Percentiles rank a stretch among this genome's conserved stretches.
phyloP scores from a whole-genome alignment of 164 flowering plant genomes.

The Stephania cephalantha region DNA sequence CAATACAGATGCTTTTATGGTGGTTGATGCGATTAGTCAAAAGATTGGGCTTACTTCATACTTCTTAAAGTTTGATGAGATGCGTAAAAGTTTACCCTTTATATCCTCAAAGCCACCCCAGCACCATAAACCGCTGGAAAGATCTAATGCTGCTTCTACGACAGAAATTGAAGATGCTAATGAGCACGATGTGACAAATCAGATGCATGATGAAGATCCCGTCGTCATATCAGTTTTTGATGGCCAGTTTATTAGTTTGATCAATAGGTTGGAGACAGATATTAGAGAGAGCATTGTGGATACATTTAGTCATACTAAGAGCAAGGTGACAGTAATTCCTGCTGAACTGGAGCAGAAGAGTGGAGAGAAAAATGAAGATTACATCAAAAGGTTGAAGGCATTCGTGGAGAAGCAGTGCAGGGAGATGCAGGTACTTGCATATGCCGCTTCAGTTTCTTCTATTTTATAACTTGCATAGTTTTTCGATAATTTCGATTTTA shows the following conservation, averaged over 20 bases:
- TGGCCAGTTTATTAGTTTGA: slow-evolving; percentile 47
- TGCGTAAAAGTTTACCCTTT: slow-evolving; percentile 62
- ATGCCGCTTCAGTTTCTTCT: not conserved
- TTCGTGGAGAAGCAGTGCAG: slow-evolving; percentile 83
- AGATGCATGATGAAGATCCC: slow-evolving; percentile 56
- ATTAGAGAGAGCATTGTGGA: slow-evolving; percentile 76
- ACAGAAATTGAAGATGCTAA: slow-evolving; percentile 59
- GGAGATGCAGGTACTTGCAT: slow-evolving; percentile 76
- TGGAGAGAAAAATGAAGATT: slow-evolving; percentile 73
- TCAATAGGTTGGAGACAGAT: slow-evolving; percentile 52
- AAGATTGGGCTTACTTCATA: slow-evolving; percentile 80
- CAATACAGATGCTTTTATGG: slow-evolving; percentile 53
- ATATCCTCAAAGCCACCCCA: slow-evolving; percentile 38
- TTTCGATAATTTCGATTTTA: not conserved
- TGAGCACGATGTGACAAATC: slow-evolving; percentile 31
- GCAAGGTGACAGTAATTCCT: slow-evolving; percentile 74
- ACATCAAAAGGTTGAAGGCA: slow-evolving; percentile 62
- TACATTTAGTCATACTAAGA: slow-evolving; percentile 73
- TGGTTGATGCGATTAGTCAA: slow-evolving; percentile 84
- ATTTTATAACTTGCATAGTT: not conserved
- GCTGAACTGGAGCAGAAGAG: slow-evolving; percentile 73
- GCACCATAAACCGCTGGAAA: slow-evolving; percentile 48
- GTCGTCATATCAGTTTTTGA: slow-evolving; percentile 58
- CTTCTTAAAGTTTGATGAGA: slow-evolving; percentile 73
- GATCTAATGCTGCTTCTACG: slow-evolving; percentile 74